A percentile compares a stretch with the other conserved stretches of the same genome.
Evolutionary conservation across 345 rosid species (phyloP).

Genomic region (Kernera saxatilis): DNA sequence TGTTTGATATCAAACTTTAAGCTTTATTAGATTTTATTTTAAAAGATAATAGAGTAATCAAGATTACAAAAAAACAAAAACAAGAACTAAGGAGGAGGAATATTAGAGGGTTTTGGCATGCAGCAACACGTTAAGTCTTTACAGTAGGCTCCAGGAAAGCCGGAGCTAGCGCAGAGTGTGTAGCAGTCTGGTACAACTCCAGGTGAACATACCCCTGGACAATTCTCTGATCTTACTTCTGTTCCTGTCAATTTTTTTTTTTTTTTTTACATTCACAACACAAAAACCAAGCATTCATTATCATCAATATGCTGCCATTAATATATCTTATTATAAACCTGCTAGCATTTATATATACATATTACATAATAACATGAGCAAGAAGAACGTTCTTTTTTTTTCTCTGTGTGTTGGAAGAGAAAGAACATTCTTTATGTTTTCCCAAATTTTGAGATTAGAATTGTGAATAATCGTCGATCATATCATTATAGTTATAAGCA

Average conservation of each 20-base stretch:
- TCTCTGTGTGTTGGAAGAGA: neutral
- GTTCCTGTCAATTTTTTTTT: neutral
- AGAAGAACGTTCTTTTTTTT: neutral
- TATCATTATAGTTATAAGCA: neutral
- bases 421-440: neutral
- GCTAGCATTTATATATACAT: neutral
- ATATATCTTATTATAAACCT: neutral
- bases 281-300: neutral
- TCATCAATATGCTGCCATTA: neutral
- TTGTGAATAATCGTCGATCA: neutral
- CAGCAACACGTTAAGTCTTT: conserved; percentile 10
- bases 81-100: neutral
- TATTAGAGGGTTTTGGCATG: neutral
- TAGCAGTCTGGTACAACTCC: conserved; percentile 12
- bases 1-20: neutral
- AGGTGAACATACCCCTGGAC: conserved; percentile 6
- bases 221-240: conserved; percentile 1
- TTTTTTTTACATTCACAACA: neutral
- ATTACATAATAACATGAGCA: neutral
- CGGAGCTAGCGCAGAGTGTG: neutral
- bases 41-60: neutral
- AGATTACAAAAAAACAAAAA: neutral
- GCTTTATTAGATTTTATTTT: neutral
- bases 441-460: neutral
- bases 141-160: neutral